phyloP scores from a whole-genome alignment of 768 basidiomycete species.

The Crassisporium funariophilum region DNA sequence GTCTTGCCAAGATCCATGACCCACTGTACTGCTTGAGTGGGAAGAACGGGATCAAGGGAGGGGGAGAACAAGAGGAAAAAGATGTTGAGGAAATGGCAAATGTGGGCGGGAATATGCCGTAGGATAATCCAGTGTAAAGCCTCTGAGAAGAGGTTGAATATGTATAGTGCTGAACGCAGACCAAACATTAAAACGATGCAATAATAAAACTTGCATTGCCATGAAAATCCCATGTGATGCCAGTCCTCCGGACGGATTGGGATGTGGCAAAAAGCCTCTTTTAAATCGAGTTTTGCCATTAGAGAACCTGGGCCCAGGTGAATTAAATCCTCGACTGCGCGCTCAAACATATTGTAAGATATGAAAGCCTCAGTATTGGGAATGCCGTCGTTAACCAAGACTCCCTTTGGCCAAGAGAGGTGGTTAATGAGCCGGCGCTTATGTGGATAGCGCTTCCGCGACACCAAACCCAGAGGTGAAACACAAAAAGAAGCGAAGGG shows the following conservation, averaged over 20 bases:
- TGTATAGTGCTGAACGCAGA: conserved; percentile 34
- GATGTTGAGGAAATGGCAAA: conserved; percentile 39
- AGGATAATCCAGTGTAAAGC: conserved; percentile 43
- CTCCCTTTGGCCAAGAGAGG: conserved; percentile 29
- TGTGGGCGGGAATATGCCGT: conserved; percentile 30
- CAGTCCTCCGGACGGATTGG: conserved; percentile 31
- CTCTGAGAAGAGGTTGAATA: conserved; percentile 42
- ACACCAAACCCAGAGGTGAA: conserved; percentile 28
- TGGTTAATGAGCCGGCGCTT: conserved; percentile 31
- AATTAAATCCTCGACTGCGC: conserved; percentile 24
- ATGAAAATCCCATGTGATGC: conserved; percentile 34
- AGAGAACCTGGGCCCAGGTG: conserved; percentile 27
- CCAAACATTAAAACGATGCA: conserved; percentile 36
- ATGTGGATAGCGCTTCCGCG: conserved; percentile 18
- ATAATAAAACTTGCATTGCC: conserved; percentile 30
- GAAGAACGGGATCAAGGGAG: background rate
- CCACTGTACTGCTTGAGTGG: conserved; percentile 28
- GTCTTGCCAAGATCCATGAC: conserved; percentile 24
- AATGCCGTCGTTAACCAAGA: conserved; percentile 33
- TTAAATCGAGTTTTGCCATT: conserved; percentile 37
- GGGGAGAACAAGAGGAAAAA: conserved; percentile 32
- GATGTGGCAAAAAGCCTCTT: conserved; percentile 39
- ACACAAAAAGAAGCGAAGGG: conserved; percentile 20
- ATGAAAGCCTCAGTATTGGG: conserved; percentile 31
- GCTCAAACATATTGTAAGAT: conserved; percentile 29